Evolutionary conservation across 2,329 filamentous ascomycete species (phyloP).

Genomic region (Rachicladosporium sp.): DNA sequence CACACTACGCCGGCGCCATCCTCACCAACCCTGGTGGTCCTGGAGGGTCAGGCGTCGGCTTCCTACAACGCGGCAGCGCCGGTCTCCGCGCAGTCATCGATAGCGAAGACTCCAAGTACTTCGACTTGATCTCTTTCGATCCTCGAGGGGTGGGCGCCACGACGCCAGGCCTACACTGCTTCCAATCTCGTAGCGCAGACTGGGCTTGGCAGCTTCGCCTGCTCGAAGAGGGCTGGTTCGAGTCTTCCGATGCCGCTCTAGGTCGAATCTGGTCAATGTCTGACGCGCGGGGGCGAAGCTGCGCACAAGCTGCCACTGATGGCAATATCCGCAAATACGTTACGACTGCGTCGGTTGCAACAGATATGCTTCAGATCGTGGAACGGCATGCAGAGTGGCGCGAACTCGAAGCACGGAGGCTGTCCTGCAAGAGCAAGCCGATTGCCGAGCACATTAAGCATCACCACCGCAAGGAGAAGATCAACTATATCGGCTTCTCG

Average conservation of each 20-base stretch:
- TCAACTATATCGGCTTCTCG: constrained; percentile 30
- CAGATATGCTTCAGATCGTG: constrained; percentile 38
- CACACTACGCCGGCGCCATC: constrained; percentile 26
- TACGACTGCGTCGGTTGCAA: constrained; percentile 36
- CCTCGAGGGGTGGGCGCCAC: constrained; percentile 29
- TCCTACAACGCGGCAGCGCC: constrained; percentile 17
- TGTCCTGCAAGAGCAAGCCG: not conserved
- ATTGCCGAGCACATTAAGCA: constrained; percentile 6
- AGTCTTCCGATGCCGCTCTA: constrained; percentile 29
- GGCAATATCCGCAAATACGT: constrained; percentile 32
- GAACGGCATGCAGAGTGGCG: constrained; percentile 28
- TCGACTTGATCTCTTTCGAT: constrained; percentile 34
- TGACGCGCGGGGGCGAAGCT: constrained; percentile 22
- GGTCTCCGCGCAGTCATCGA: constrained; percentile 18
- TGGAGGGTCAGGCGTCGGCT: constrained; percentile 25
- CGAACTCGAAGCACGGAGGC: constrained; percentile 13
- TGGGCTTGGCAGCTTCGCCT: constrained; percentile 27
- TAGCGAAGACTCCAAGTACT: constrained; percentile 22
- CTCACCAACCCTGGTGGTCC: constrained; percentile 31
- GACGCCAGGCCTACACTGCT: constrained; percentile 25
- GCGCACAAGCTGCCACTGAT: constrained; percentile 12
- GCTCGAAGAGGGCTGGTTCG: constrained; percentile 24
- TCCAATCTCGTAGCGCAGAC: constrained; percentile 18
- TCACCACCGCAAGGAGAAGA: constrained; percentile 19
- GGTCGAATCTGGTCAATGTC: constrained; percentile 31